Evolutionary conservation across 257 asterid species (phyloP).

Genomic region (Nicotiana knightiana): DNA sequence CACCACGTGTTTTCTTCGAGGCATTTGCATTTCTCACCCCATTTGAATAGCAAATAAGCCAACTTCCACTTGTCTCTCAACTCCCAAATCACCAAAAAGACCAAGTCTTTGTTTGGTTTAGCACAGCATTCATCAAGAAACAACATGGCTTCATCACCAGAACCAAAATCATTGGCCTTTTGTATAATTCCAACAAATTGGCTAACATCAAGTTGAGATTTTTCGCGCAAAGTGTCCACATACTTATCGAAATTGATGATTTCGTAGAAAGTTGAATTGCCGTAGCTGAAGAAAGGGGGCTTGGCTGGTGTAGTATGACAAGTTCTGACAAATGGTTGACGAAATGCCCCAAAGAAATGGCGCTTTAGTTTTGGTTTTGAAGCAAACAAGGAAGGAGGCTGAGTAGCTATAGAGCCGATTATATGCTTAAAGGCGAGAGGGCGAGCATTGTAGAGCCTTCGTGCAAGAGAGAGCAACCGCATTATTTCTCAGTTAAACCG

Average conservation of each 20-base stretch:
- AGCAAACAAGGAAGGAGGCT: background rate
- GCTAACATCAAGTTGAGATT: constrained; percentile 18
- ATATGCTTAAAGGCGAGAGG: background rate
- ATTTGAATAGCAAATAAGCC: constrained; percentile 73
- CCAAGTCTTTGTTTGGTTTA: constrained; percentile 42
- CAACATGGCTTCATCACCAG: constrained; percentile 69
- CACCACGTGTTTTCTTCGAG: constrained; percentile 50
- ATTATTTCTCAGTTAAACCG: background rate
- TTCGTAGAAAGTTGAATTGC: constrained; percentile 16
- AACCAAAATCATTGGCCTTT: constrained; percentile 45
- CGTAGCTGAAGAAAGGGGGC: constrained; percentile 15
- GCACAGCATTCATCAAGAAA: constrained; percentile 56
- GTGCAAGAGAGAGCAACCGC: constrained; percentile 13
- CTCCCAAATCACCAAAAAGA: constrained; percentile 56
- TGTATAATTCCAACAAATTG: constrained; percentile 40
- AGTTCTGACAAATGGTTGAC: constrained; percentile 38
- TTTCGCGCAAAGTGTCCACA: constrained; percentile 13
- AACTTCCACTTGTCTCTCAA: constrained; percentile 73
- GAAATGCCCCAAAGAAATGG: constrained; percentile 46
- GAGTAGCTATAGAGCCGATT: background rate
- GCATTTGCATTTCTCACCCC: constrained; percentile 80
- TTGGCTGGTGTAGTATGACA: background rate
- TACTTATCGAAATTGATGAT: constrained; percentile 26
- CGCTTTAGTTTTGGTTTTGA: background rate
- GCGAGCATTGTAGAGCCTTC: background rate